Percentiles rank a stretch among this genome's conserved stretches.
Conservation (phyloP, 148 eudicot species). For the Heliamphora exappendiculata region DNA sequence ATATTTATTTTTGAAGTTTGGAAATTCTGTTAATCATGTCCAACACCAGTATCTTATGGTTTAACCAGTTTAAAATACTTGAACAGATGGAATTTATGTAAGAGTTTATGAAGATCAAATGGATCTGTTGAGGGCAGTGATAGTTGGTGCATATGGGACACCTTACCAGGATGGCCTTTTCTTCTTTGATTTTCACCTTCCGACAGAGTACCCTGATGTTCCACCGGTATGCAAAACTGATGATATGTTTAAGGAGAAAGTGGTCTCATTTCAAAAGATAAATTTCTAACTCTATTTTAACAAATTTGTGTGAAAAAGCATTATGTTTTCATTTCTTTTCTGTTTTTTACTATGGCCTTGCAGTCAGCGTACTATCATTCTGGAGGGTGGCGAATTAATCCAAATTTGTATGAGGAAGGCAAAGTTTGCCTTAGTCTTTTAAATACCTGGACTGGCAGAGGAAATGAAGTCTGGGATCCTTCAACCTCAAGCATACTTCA, state of each 20-base stretch:
- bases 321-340: neutral
- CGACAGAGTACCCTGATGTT: slow-evolving; percentile 92
- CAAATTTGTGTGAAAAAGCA: neutral
- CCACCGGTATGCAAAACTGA: slow-evolving; percentile 61
- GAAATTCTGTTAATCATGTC: neutral
- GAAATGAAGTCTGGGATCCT: slow-evolving; percentile 99
- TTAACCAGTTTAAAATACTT: neutral
- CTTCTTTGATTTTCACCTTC: slow-evolving; percentile 96
- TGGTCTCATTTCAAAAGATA: neutral
- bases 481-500: slow-evolving; percentile 95
- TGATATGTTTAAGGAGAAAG: slow-evolving; percentile 4
- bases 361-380: slow-evolving; percentile 97
- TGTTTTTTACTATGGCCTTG: slow-evolving; percentile 6
- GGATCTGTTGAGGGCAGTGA: slow-evolving; percentile 95
- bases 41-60: neutral
- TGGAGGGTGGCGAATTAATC: slow-evolving; percentile 97
- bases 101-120: slow-evolving; percentile 92
- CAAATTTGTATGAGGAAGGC: slow-evolving; percentile 94
- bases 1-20: neutral
- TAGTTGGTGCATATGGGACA: slow-evolving; percentile 96
- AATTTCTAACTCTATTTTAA: neutral
- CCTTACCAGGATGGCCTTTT: slow-evolving; percentile 98
- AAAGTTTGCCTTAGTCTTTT: slow-evolving; percentile 95
- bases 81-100: slow-evolving; percentile 81
- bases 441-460: slow-evolving; percentile 97